A percentile compares a stretch with the other conserved stretches of the same genome.
phyloP scores from a whole-genome alignment of 331 rosid genomes.

The Dryas integrifolia region DNA sequence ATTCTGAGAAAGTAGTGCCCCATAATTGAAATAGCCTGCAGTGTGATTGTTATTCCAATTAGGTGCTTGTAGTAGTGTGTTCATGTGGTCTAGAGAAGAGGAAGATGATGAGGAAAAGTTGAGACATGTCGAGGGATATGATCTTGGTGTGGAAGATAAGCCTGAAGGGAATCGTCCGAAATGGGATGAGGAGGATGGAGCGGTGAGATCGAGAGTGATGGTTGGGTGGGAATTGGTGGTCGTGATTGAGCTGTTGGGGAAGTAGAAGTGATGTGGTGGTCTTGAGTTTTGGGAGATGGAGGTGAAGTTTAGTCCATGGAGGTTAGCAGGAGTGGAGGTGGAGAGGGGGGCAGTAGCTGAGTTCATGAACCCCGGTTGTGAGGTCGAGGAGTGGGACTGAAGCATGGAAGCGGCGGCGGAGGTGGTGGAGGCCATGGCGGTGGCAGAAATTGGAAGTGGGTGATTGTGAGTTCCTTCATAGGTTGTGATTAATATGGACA shows the following conservation, averaged over 20 bases:
- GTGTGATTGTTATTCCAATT: conserved; percentile 5
- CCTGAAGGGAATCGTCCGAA: conserved; percentile 26
- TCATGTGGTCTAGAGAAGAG: conserved; percentile 31
- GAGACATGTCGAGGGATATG: conserved; percentile 35
- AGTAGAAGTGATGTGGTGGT: conserved; percentile 33
- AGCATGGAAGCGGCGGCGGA: conserved; percentile 62
- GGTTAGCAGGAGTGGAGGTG: conserved; percentile 8
- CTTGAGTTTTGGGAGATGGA: conserved; percentile 29
- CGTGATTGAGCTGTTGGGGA: conserved; percentile 48
- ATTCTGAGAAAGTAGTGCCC: conserved; percentile 8
- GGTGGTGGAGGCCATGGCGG: conserved; percentile 66
- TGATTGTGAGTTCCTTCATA: conserved; percentile 78
- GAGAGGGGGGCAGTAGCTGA: conserved; percentile 30
- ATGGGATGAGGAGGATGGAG: conserved; percentile 25
- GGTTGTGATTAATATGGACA: conserved; percentile 66
- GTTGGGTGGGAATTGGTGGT: conserved; percentile 61
- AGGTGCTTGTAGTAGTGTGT: conserved; percentile 13
- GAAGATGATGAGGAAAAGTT: conserved; percentile 40
- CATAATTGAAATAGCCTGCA: conserved; percentile 25
- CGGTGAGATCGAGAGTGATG: conserved; percentile 57
- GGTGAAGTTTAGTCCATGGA: conserved; percentile 23
- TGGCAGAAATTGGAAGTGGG: conserved; percentile 62
- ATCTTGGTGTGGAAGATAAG: conserved; percentile 20
- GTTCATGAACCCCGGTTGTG: conserved; percentile 22
- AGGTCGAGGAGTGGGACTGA: conserved; percentile 41